Evolutionary conservation across 108 stramenopile genomes (phyloP), one percentile per base, ranked within the genome.

Genomic region (Skeletonema menzelii): DNA sequence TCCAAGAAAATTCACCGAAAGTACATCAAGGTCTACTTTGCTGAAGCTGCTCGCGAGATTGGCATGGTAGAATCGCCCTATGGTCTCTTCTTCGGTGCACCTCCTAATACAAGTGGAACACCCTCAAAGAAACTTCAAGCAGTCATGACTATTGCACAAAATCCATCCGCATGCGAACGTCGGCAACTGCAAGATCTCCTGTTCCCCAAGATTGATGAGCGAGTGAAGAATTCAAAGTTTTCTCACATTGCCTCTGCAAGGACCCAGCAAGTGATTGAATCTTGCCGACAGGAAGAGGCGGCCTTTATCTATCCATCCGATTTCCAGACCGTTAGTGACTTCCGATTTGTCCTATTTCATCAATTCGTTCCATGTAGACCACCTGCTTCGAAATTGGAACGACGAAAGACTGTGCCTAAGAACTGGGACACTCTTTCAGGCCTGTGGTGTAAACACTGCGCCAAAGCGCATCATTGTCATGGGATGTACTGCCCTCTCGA

Each of bases 351-450:
- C 17, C 26, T 69, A 35, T 59, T 58, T 40, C 56, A 69, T 26
- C 67, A 69, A 58, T 32, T 69, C 56, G 1, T n/a, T 13, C 67
- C 67, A n/a, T 69, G 32, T 27, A 37, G 53, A 15, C 67, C 67
- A 14, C 27, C 37, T 15, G 5, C 0, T 10, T 6, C 34, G 20
- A n/a, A 32, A 24, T 22, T 69, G 56, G 13, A 14, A 13, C 38
- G 65, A 3, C 22, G 53, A 8, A 30, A 40, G 38, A 42, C 11
- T 2, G 24, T 15, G 8, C 35, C 56, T 4, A 57, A 38, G 42
- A 14, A 58, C 0, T 27, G 17, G 13, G 20, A 37, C 8, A 27
- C 35, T 31, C 56, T 26, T n/a, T 24, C 22, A 37, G 67, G 67
- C 13, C 20, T 69, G 13, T 59, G 67, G 22, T 69, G 67, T 37